A percentile compares a stretch with the other conserved stretches of the same genome.
Conservation (phyloP, 257 asterid genomes). For the Agastache rugosa region DNA sequence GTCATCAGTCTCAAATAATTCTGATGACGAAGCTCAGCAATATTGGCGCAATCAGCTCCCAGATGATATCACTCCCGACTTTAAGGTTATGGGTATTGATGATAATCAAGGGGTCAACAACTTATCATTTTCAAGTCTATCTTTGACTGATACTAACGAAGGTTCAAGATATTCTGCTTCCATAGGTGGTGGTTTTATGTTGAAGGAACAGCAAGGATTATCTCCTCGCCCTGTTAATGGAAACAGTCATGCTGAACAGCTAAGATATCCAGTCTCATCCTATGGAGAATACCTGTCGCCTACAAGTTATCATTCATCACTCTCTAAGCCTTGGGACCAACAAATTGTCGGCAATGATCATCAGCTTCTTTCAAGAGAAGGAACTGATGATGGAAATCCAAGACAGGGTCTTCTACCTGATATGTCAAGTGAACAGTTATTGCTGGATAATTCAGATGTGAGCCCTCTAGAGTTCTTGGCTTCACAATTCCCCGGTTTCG, state of each 20-base stretch:
- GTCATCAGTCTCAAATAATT: slow-evolving; percentile 79
- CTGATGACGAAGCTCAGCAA: slow-evolving; percentile 95
- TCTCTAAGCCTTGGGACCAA: slow-evolving; percentile 79
- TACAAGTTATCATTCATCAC: slow-evolving; percentile 57
- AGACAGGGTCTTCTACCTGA: slow-evolving; percentile 59
- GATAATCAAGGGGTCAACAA: slow-evolving; percentile 65
- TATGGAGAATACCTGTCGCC: slow-evolving; percentile 65
- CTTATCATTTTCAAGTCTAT: slow-evolving; percentile 69
- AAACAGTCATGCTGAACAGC: slow-evolving; percentile 57
- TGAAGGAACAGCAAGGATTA: slow-evolving; percentile 41
- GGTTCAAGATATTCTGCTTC: slow-evolving; percentile 62
- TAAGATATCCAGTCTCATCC: slow-evolving; percentile 63
- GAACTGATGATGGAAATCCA: slow-evolving; percentile 56
- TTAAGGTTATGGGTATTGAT: slow-evolving; percentile 72
- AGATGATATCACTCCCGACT: slow-evolving; percentile 95
- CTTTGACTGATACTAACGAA: slow-evolving; percentile 64
- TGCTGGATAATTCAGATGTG: slow-evolving; percentile 60
- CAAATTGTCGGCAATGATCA: slow-evolving; percentile 60
- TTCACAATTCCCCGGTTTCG: slow-evolving; percentile 94
- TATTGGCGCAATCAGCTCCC: slow-evolving; percentile 97
- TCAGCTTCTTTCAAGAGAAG: slow-evolving; percentile 68
- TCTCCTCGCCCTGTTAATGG: slow-evolving; percentile 47
- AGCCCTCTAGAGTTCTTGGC: slow-evolving; percentile 81
- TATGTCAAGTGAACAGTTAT: slow-evolving; percentile 68
- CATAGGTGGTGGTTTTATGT: slow-evolving; percentile 54